Conservation (phyloP, 2,329 filamentous ascomycete species). For the Trichoderma oligosporum region DNA sequence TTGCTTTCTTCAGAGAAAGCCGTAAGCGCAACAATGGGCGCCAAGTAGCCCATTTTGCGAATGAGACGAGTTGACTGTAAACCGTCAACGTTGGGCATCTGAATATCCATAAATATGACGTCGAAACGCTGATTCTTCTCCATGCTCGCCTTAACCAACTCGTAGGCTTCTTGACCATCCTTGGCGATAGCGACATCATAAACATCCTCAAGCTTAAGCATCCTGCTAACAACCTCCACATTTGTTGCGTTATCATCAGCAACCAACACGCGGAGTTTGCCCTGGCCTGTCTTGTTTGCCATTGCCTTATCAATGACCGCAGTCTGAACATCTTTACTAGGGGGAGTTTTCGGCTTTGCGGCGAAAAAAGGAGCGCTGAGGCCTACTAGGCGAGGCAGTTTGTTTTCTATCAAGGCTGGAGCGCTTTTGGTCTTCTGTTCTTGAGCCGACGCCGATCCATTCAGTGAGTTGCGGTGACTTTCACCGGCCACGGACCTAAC, state of each 20-base stretch:
- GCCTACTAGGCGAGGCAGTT: slow-evolving; percentile 75
- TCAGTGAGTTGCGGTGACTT: slow-evolving; percentile 31
- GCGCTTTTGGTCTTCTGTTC: slow-evolving; percentile 20
- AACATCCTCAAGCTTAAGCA: slow-evolving; percentile 73
- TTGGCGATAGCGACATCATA: slow-evolving; percentile 86
- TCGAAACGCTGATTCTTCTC: slow-evolving; percentile 69
- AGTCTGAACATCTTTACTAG: slow-evolving; percentile 55
- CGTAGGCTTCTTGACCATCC: slow-evolving; percentile 81
- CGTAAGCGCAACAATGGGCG: slow-evolving; percentile 85
- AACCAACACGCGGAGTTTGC: slow-evolving; percentile 75
- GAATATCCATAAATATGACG: slow-evolving; percentile 93
- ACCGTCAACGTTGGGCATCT: slow-evolving; percentile 91
- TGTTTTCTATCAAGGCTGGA: slow-evolving; percentile 22
- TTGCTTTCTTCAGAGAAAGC: slow-evolving; percentile 91
- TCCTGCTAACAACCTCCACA: slow-evolving; percentile 55
- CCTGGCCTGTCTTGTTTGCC: slow-evolving; percentile 54
- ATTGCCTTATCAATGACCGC: slow-evolving; percentile 63
- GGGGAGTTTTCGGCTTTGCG: slow-evolving; percentile 35
- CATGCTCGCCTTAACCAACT: slow-evolving; percentile 80
- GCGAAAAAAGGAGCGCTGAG: slow-evolving; percentile 79
- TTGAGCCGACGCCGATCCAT: slow-evolving; percentile 22
- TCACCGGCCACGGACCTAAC: slow-evolving; percentile 42
- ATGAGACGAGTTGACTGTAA: slow-evolving; percentile 83
- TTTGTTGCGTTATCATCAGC: slow-evolving; percentile 67
- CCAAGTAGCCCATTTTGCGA: slow-evolving; percentile 77